Evolutionary conservation across 2,329 filamentous ascomycete genomes (phyloP), one percentile per base, ranked within the genome.

Genomic region (Simplicillium sp.): DNA sequence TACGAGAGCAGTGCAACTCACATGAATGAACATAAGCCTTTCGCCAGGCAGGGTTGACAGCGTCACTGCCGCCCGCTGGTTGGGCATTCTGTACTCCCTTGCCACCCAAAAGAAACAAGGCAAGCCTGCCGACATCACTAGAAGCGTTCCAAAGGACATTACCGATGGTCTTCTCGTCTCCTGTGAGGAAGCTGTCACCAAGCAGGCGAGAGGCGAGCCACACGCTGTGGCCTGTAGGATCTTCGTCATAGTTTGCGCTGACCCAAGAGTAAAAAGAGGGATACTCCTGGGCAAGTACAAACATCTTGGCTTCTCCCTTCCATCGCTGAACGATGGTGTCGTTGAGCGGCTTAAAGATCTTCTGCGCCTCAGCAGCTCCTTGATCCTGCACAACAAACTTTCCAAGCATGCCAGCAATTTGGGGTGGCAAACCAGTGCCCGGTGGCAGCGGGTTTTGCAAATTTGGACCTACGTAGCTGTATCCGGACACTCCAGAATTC

Each of bases 401-500:
- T 3, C 62, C 62, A 0, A 53, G 39, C 14, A 67, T 51, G 0
- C 67, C 62, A 2, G 60, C 55, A 3, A 65, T 42, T 11, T 58
- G 54, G 15, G 55, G 46, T 0, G 56, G 55, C 1, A 49, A 38
- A 3, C 55, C 56, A 1, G 56, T 57, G 7, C 65, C 55, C 0
- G 66, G 67, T 2, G 46, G 49, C 20, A 25, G 20, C 41, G 38
- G 53, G 29, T 66, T 68, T 0, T 58, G 57, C 1, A 60, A 57
- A 13, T 46, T 40, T 1, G 40, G 41, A 1, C 57, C 56, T 18
- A 77, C 54, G 16, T 52, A 52, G 25, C 66, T 65, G 48, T 72
- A 75, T 2, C 68, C 70, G 2, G 73, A 77, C 39, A 77, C 71
- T 12, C 67, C 67, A 11, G 58, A 60, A 42, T 63, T 60, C 65